Evolutionary conservation across 148 eudicot genomes (phyloP).

Genomic region (Heliosperma pusillum): DNA sequence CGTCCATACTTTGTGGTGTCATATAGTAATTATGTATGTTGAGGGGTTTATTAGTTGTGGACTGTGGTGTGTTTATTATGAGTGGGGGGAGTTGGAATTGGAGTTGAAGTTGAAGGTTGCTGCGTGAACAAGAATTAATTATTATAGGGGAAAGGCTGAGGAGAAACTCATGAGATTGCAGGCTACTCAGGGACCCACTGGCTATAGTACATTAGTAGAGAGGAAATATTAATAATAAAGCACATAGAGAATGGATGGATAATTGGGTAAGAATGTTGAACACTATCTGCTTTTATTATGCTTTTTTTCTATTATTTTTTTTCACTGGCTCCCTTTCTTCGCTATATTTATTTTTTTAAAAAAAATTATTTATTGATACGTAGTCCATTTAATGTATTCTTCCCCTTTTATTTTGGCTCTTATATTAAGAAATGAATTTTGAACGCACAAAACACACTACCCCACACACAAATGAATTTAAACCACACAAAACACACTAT

Average conservation of each 20-base stretch:
- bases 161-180: constrained; percentile 13
- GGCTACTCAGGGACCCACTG: constrained; percentile 24
- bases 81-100: not conserved
- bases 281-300: constrained; percentile 31
- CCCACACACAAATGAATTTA: no score
- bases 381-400: no score
- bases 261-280: constrained; percentile 30
- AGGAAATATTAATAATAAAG: not conserved
- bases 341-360: no score
- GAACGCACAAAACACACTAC: no score
- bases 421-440: no score
- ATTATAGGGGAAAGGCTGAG: not conserved
- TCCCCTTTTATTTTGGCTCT: no score
- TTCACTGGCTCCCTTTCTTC: no score
- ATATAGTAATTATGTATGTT: no score
- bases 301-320: constrained; percentile 4
- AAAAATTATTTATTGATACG: no score
- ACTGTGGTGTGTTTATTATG: not conserved
- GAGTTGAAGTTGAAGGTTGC: not conserved
- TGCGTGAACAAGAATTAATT: constrained; percentile 14
- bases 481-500: no score
- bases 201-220: not conserved
- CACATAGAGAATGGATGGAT: constrained; percentile 12
- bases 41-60: not conserved
- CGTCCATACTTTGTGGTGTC: not conserved